These are phyloP conservation scores for Moesziomyces antarcticus DNA, from an alignment of 1,284 basidiomycete genomes.

Conservation along the genomic window DNA sequence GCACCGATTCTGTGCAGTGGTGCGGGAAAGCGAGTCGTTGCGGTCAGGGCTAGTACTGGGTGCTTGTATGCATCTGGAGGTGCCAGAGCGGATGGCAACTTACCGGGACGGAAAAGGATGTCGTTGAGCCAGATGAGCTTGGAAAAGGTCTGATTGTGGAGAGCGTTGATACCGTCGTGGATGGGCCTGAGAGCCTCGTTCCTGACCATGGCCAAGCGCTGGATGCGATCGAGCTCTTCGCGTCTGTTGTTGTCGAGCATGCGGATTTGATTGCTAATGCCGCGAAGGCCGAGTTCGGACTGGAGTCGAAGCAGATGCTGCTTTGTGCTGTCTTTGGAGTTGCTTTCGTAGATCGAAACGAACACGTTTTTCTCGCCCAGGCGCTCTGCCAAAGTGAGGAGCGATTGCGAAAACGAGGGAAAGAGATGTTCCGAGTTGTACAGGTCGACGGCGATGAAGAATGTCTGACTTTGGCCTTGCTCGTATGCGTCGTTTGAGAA, in stretches of 20 bases:
- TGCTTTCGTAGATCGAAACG: constrained; percentile 73
- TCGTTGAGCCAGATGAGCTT: constrained; percentile 59
- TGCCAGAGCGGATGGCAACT: background rate
- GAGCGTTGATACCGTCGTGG: constrained; percentile 20
- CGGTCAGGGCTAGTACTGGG: no score
- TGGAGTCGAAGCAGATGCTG: constrained; percentile 69
- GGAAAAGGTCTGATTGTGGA: constrained; percentile 34
- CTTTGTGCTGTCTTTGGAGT: constrained; percentile 71
- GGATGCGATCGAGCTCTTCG: constrained; percentile 46
- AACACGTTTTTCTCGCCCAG: constrained; percentile 72
- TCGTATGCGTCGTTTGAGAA: constrained; percentile 3
- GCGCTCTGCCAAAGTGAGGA: constrained; percentile 34
- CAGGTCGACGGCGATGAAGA: constrained; percentile 50
- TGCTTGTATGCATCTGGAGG: no score
- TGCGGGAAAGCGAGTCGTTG: no score
- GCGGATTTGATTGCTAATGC: constrained; percentile 28
- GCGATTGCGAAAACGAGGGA: constrained; percentile 40
- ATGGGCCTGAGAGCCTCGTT: constrained; percentile 53
- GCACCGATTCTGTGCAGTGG: constrained; percentile 45
- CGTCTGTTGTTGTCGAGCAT: constrained; percentile 39
- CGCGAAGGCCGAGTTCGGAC: constrained; percentile 56
- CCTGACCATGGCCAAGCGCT: constrained; percentile 46
- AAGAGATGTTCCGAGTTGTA: constrained; percentile 55
- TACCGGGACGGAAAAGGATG: constrained; percentile 36
- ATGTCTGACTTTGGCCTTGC: constrained; percentile 22